These are phyloP conservation scores for Silene uniflora DNA, from an alignment of 148 eudicot genomes.

Conservation along the genomic window DNA sequence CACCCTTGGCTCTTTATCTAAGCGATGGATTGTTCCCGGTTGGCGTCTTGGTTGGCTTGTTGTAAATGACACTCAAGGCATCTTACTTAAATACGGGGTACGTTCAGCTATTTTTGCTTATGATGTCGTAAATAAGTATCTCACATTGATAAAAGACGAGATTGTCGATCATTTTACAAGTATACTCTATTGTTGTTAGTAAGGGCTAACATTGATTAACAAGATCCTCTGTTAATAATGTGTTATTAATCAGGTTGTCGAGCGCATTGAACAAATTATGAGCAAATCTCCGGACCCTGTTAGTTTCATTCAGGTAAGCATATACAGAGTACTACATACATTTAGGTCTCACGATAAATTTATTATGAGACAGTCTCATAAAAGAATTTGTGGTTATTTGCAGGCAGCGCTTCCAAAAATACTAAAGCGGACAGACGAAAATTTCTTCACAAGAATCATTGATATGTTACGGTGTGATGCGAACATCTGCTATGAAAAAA, in stretches of 20 bases:
- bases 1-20: constrained; percentile 72
- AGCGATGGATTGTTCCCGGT: constrained; percentile 86
- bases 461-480: constrained; percentile 32
- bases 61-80: constrained; percentile 45
- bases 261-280: constrained; percentile 37
- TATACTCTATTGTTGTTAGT: too few relatives aligned
- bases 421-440: constrained; percentile 35
- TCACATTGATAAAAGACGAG: too few relatives aligned
- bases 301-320: constrained; percentile 58
- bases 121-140: too few relatives aligned
- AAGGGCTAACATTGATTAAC: too few relatives aligned
- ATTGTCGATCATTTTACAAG: too few relatives aligned
- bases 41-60: constrained; percentile 86
- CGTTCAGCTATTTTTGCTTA: too few relatives aligned
- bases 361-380: too few relatives aligned
- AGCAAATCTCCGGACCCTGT: constrained; percentile 49
- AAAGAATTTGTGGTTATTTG: neutral
- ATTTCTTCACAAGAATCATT: constrained; percentile 35
- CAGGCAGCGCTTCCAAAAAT: constrained; percentile 53
- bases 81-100: constrained; percentile 46
- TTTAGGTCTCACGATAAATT: too few relatives aligned
- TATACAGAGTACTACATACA: too few relatives aligned
- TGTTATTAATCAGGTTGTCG: constrained; percentile 33
- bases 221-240: neutral
- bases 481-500: constrained; percentile 33